These are phyloP conservation scores for Pythium monospermum DNA, from an alignment of 352 stramenopile genomes.

Conservation along the genomic window DNA sequence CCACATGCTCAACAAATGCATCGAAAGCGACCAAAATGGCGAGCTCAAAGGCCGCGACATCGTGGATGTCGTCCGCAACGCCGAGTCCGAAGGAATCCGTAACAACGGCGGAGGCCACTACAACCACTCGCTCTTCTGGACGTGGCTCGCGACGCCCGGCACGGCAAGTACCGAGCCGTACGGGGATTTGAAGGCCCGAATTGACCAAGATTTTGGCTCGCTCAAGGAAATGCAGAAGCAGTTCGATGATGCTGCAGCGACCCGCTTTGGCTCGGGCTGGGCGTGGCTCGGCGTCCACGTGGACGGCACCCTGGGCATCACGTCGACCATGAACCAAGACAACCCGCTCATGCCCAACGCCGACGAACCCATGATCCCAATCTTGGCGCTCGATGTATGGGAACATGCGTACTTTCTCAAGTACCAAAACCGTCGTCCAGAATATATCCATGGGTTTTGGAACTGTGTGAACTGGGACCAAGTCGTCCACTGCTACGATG, in stretches of 20 bases:
- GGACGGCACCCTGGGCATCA: slow-evolving; percentile 78
- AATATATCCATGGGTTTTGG: slow-evolving; percentile 91
- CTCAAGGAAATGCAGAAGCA: slow-evolving; percentile 56
- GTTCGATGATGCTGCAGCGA: slow-evolving; percentile 50
- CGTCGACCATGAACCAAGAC: slow-evolving; percentile 88
- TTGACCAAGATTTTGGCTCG: slow-evolving; percentile 65
- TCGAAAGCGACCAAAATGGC: slow-evolving; percentile 38
- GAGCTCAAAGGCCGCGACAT: slow-evolving; percentile 30
- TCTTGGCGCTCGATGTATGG: slow-evolving; percentile 88
- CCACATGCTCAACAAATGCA: slow-evolving; percentile 29
- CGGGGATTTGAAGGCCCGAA: slow-evolving; percentile 34
- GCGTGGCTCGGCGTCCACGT: slow-evolving; percentile 38
- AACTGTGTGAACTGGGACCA: slow-evolving; percentile 86
- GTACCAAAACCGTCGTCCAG: slow-evolving; percentile 86
- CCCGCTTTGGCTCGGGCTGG: slow-evolving; percentile 61
- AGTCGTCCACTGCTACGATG: slow-evolving; percentile 55
- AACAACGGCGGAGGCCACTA: slow-evolving; percentile 39
- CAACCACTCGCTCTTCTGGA: slow-evolving; percentile 66
- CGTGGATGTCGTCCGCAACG: slow-evolving; percentile 25
- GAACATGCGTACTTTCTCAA: slow-evolving; percentile 87
- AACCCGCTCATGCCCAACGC: slow-evolving; percentile 35
- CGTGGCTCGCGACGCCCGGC: slow-evolving; percentile 53
- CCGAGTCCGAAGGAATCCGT: slow-evolving; percentile 32
- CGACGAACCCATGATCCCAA: slow-evolving; percentile 52
- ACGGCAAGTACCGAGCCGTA: slow-evolving; percentile 33